phyloP scores from a whole-genome alignment of 345 rosid genomes.

The Eucalyptus victrix region DNA sequence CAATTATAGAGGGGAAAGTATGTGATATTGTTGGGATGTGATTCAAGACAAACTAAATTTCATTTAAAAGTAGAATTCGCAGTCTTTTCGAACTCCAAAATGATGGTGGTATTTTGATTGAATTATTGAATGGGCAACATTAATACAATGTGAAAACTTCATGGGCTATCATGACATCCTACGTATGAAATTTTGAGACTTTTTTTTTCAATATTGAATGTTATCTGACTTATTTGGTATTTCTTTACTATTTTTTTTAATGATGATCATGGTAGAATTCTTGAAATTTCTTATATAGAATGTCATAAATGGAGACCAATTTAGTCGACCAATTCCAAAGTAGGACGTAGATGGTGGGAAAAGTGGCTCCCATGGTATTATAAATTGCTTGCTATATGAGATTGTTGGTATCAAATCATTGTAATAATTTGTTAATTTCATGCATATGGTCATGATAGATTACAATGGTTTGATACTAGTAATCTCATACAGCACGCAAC shows the following conservation, averaged over 20 bases:
- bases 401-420: background rate
- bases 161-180: background rate
- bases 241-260: background rate
- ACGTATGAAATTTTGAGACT: background rate
- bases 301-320: background rate
- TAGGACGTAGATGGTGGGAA: background rate
- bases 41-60: background rate
- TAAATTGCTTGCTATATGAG: background rate
- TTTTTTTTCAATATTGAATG: background rate
- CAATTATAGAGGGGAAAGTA: background rate
- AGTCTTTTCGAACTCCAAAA: background rate
- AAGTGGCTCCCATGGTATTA: background rate
- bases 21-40: background rate
- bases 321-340: background rate
- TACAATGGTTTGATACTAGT: background rate
- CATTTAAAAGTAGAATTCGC: background rate
- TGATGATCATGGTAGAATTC: background rate
- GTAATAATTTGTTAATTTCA: background rate
- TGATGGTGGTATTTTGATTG: background rate
- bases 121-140: background rate
- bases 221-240: background rate
- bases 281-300: background rate
- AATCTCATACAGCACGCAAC: background rate
- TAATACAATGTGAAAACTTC: background rate
- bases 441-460: background rate